Percentiles rank a stretch among this genome's conserved stretches.
These are phyloP conservation scores for Eucalyptus cladocalyx DNA, from an alignment of 345 rosid genomes.

Conservation along the genomic window DNA sequence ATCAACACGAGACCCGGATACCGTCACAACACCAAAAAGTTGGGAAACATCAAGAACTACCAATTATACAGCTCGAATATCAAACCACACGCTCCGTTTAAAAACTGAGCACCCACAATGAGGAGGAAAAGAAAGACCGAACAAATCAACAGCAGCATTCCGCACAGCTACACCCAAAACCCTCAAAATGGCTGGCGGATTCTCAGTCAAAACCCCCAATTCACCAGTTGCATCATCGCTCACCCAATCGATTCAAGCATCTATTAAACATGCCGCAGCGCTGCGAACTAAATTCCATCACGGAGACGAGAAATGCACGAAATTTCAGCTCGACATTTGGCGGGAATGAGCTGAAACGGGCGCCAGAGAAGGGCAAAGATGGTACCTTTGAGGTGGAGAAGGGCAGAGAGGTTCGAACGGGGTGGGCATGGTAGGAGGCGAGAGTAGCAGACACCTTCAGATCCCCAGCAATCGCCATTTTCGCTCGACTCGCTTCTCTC, in stretches of 20 bases:
- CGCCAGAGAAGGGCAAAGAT: not conserved
- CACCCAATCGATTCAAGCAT: not conserved
- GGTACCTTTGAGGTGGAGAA: constrained; percentile 57
- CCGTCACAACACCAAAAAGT: not conserved
- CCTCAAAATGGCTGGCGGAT: not conserved
- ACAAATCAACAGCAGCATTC: not conserved
- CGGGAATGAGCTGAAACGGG: not conserved
- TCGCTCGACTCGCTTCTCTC: not conserved
- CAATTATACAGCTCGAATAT: not conserved
- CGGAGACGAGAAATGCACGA: not conserved
- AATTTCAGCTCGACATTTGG: not conserved
- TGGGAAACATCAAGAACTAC: not conserved
- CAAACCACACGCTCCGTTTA: not conserved
- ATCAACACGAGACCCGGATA: not conserved
- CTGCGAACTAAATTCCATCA: not conserved
- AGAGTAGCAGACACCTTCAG: constrained; percentile 57
- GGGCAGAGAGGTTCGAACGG: constrained; percentile 28
- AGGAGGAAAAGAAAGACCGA: not conserved
- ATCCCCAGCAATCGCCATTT: constrained; percentile 57
- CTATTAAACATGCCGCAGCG: not conserved
- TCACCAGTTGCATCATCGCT: not conserved
- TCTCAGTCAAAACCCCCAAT: not conserved
- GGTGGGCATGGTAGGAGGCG: constrained; percentile 32
- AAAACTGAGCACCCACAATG: not conserved
- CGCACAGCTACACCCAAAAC: not conserved